Base-by-base conservation (phyloP, 805 yeast genomes). In the Candida taoyuanica region DNA sequence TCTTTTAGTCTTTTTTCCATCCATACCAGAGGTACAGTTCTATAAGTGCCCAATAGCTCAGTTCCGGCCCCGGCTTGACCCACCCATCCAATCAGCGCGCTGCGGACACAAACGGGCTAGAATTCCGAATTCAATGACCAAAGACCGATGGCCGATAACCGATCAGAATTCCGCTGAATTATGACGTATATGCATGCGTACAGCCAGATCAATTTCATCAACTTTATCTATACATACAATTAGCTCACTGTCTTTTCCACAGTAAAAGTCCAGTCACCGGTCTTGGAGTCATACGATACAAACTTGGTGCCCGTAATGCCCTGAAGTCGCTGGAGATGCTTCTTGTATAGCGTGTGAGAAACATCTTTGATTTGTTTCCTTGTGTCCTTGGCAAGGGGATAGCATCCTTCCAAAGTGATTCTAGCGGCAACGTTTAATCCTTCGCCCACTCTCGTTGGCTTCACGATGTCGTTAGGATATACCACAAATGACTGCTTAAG, bases 401-500 rank as follows among this genome's bases (percentile, higher is more conserved):
- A 89, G 56, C 95, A 85, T 12, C 82, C 80, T 49, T 82, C 85
- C 36, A 88, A 61, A 2, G 91, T 76, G 31, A 88, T 75, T 43
- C 73, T 72, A 7, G 85, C 84, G 5, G 83, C 80, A 23, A 85
- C 70, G 55, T 91, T 91, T 43, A 93, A 69, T 0, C 96, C 98
- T 50, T 85, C 85, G 5, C 96, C 96, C 20, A 59, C 54, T 31
- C 66, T 62, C 0, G 71, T 70, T 9, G 95, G 94, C 48, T 71
- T 74, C 16, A 59, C 59, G 7, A 67, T 62, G 16, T 72, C 75
- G 39, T 81, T 80, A 1, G 95, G 95, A 60, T 88, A 91, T 2
- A 87, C 73, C 2, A 74, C 65, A 58, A 85, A 79, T 12, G 76
- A 64, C 49, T 75, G 76, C 23, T 73, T 66, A 23, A 71, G 73